Evolutionary conservation across 768 basidiomycete genomes (phyloP).

Genomic region (Hemileccinum impolitum): DNA sequence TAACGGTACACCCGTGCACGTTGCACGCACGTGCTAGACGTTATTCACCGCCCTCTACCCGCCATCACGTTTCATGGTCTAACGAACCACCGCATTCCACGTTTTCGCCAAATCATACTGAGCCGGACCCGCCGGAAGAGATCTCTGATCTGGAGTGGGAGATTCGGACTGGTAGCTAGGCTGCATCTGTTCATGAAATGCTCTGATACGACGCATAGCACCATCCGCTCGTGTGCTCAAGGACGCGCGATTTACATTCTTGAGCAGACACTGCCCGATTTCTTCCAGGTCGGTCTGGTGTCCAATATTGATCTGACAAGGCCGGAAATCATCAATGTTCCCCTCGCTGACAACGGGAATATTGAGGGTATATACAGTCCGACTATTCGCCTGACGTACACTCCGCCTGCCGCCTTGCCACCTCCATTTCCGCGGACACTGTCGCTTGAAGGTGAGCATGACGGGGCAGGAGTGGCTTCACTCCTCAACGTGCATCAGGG

Average conservation of each 20-base stretch:
- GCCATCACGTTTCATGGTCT: too few relatives aligned
- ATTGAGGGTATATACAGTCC: conserved; percentile 59
- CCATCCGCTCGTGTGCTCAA: conserved; percentile 29
- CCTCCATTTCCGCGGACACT: conserved; percentile 67
- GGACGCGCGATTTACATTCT: conserved; percentile 71
- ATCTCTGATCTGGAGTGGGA: conserved; percentile 77
- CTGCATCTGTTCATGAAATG: conserved; percentile 12
- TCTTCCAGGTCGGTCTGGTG: conserved; percentile 67
- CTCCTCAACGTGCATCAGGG: conserved; percentile 41
- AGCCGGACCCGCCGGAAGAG: conserved; percentile 11
- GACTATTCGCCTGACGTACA: conserved; percentile 60
- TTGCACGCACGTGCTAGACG: not conserved
- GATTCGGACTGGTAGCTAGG: conserved; percentile 58
- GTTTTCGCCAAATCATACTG: conserved; percentile 8
- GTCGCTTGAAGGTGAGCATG: conserved; percentile 60
- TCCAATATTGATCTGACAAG: conserved; percentile 48
- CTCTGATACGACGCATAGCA: conserved; percentile 31
- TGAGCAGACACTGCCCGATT: conserved; percentile 65
- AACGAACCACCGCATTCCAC: too few relatives aligned
- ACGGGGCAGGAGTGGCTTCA: not conserved
- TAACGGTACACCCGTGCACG: too few relatives aligned
- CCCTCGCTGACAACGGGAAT: conserved; percentile 28
- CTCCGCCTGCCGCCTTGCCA: conserved; percentile 63
- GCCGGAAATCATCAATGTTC: conserved; percentile 27
- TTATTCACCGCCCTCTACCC: conserved; percentile 10